phyloP scores from a whole-genome alignment of 257 asterid species.

The Solanum stenotomum region DNA sequence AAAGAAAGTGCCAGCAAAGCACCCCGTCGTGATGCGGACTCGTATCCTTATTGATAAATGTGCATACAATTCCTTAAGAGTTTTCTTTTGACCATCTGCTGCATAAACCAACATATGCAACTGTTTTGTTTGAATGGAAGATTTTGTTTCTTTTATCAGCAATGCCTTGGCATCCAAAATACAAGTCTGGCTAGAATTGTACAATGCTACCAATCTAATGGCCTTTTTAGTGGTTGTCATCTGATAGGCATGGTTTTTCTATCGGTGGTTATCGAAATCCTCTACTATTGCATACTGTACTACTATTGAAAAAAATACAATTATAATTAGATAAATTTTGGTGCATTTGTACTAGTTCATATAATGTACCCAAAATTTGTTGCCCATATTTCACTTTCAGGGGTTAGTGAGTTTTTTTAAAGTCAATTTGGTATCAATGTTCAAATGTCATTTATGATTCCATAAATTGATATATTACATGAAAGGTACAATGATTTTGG shows the following conservation, averaged over 20 bases:
- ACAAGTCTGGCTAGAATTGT: not conserved
- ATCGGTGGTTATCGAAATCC: not conserved
- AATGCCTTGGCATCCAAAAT: not conserved
- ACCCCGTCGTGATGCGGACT: slow-evolving; percentile 76
- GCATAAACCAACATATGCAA: not conserved
- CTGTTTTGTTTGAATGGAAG: not conserved
- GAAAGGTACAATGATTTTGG: not conserved
- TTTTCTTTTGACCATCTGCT: not conserved
- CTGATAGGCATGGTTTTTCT: not conserved
- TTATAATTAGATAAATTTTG: not conserved
- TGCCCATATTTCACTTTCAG: not conserved
- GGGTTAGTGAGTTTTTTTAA: not conserved
- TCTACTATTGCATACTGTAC: not conserved
- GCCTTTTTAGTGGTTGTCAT: not conserved
- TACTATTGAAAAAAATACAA: not conserved
- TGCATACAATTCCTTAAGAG: not conserved
- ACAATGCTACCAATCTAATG: not conserved
- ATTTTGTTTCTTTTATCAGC: not conserved
- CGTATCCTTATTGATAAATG: slow-evolving; percentile 53
- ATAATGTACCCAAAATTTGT: not conserved
- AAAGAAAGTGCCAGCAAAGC: slow-evolving; percentile 70
- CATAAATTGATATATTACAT: not conserved
- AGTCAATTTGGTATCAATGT: not conserved
- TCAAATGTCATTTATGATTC: not conserved
- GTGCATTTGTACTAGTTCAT: not conserved